These are phyloP conservation scores for Somion occarium DNA, from an alignment of 1,284 basidiomycete species.

Conservation along the genomic window DNA sequence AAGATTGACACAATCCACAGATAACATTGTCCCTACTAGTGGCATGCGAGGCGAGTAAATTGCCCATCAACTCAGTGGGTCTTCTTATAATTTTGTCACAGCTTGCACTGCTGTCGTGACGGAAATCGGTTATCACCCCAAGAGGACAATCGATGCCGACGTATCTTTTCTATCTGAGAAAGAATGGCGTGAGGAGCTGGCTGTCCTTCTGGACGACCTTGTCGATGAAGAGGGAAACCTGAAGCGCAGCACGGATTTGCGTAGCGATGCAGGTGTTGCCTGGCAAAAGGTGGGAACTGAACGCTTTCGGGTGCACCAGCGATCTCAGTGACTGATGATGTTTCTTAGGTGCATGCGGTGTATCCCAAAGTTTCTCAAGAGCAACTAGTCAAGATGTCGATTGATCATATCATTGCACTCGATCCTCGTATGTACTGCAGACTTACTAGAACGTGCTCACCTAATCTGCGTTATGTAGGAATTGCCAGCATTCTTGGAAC, in stretches of 20 bases:
- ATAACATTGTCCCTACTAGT: conserved; percentile 60
- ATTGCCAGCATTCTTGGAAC: conserved; percentile 44
- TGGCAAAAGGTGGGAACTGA: conserved; percentile 47
- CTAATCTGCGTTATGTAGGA: too few species aligned
- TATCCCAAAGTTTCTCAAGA: conserved; percentile 50
- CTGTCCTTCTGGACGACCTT: conserved; percentile 49
- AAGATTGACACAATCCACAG: conserved; percentile 24
- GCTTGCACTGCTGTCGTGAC: conserved; percentile 69
- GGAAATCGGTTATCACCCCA: conserved; percentile 50
- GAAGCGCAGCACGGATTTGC: conserved; percentile 48
- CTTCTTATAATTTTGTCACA: conserved; percentile 24
- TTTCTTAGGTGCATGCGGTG: conserved; percentile 50
- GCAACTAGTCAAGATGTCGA: conserved; percentile 40
- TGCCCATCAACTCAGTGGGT: conserved; percentile 5
- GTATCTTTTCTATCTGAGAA: conserved; percentile 49
- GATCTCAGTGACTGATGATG: background rate
- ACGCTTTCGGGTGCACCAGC: background rate
- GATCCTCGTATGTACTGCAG: conserved; percentile 33
- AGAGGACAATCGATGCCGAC: conserved; percentile 51
- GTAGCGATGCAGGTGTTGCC: conserved; percentile 54
- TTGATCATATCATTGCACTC: conserved; percentile 43
- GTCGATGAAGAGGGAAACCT: conserved; percentile 53
- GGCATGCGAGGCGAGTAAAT: conserved; percentile 51
- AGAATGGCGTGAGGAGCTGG: conserved; percentile 56
- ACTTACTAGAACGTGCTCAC: background rate